Conservation (phyloP, 306 rosid species). For the Lathyrus tuberosus region DNA sequence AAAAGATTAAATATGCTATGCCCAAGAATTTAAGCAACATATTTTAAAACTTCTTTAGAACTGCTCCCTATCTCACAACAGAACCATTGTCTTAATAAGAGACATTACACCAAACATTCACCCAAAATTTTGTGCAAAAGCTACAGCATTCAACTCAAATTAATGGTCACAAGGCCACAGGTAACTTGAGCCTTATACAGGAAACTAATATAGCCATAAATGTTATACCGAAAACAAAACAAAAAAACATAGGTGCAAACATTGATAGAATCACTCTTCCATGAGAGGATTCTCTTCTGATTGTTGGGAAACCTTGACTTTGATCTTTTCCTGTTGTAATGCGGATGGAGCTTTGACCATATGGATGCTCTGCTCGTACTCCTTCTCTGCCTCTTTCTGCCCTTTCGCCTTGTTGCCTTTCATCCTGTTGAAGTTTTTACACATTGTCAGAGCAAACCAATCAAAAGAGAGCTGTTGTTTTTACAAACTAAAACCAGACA, state of each 20-base stretch:
- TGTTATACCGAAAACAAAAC: neutral
- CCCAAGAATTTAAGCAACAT: neutral
- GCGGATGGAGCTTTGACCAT: constrained; percentile 64
- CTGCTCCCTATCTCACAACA: neutral
- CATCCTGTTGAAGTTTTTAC: constrained; percentile 50
- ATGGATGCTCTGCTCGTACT: constrained; percentile 52
- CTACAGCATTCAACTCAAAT: constrained; percentile 19
- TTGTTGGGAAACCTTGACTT: constrained; percentile 54
- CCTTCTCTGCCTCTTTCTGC: constrained; percentile 46
- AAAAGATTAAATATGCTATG: neutral
- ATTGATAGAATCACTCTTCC: constrained; percentile 66
- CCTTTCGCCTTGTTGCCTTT: constrained; percentile 48
- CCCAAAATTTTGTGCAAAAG: constrained; percentile 7
- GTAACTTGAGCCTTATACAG: neutral
- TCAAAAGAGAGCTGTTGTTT: neutral
- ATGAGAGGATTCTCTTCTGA: constrained; percentile 50
- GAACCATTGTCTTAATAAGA: neutral
- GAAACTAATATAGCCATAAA: constrained; percentile 15
- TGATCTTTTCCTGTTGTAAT: constrained; percentile 55
- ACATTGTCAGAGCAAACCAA: constrained; percentile 20
- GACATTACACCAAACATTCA: neutral
- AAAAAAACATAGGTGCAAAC: neutral
- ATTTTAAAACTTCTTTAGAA: neutral
- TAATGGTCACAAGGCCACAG: constrained; percentile 18
- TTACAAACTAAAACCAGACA: no score